Evolutionary conservation across 2,329 filamentous ascomycete genomes (phyloP).

Genomic region (Myriosclerotinia scirpicola): DNA sequence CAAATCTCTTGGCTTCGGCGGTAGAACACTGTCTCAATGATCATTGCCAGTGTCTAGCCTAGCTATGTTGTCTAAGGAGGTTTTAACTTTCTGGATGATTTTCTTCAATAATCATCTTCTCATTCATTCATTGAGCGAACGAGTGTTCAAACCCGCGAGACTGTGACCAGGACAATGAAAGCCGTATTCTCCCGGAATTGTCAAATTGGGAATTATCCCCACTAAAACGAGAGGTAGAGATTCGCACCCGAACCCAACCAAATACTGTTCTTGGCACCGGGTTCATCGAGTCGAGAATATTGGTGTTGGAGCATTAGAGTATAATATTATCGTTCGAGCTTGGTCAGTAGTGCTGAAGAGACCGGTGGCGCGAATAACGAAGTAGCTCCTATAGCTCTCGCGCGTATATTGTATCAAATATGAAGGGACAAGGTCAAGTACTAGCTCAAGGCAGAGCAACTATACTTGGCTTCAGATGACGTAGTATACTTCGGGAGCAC

Average conservation of each 20-base stretch:
- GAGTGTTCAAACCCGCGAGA: slow-evolving; percentile 42
- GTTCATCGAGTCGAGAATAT: neutral
- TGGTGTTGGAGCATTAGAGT: neutral
- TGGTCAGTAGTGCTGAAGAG: neutral
- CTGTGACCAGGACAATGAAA: slow-evolving; percentile 84
- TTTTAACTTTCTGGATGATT: slow-evolving; percentile 74
- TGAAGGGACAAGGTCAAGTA: neutral
- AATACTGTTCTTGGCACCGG: neutral
- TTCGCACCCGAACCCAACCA: too few species aligned
- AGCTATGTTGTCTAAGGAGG: slow-evolving; percentile 47
- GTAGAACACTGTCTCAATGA: slow-evolving; percentile 53
- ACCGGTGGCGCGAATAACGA: neutral
- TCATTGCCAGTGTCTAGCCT: slow-evolving; percentile 49
- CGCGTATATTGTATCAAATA: neutral
- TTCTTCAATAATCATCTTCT: slow-evolving; percentile 85
- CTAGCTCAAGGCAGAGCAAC: too few species aligned
- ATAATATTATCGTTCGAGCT: neutral
- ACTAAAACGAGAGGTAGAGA: neutral
- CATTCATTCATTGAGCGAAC: too few species aligned
- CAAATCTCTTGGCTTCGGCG: slow-evolving; percentile 49
- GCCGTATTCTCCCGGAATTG: slow-evolving; percentile 49
- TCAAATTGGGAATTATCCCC: neutral
- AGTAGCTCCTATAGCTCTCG: neutral
- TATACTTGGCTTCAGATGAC: neutral
- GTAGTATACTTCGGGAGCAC: neutral